Conservation (phyloP, 164 flowering plant genomes). For the Berberis vulgaris region DNA sequence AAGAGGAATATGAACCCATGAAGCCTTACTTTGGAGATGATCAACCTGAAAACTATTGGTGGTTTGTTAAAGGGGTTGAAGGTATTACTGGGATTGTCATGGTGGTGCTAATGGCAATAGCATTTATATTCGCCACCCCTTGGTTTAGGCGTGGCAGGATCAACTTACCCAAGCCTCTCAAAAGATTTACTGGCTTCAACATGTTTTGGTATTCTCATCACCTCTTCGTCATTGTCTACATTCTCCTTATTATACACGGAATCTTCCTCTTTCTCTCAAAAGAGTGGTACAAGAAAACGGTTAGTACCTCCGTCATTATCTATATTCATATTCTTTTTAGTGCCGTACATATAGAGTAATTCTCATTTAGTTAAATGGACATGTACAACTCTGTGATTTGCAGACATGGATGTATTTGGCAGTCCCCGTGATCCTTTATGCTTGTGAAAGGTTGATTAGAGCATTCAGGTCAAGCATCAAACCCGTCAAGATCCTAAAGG, state of each 20-base stretch:
- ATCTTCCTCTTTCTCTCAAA: constrained; percentile 23
- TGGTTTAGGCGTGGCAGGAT: constrained; percentile 31
- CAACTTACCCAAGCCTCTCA: constrained; percentile 19
- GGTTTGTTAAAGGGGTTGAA: constrained; percentile 25
- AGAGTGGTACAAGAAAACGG: constrained; percentile 34
- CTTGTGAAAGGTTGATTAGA: constrained; percentile 35
- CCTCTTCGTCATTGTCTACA: constrained; percentile 29
- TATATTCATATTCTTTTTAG: background rate
- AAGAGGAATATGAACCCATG: constrained; percentile 45
- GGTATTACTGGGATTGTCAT: constrained; percentile 25
- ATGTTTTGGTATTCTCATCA: constrained; percentile 41
- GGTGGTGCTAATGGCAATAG: constrained; percentile 29
- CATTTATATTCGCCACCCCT: constrained; percentile 25
- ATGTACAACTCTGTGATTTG: background rate
- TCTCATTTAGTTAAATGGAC: background rate
- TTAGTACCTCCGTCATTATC: constrained; percentile 3
- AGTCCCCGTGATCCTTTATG: constrained; percentile 32
- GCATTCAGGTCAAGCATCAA: constrained; percentile 42
- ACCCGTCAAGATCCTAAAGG: constrained; percentile 41
- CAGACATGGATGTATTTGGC: constrained; percentile 57
- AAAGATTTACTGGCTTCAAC: constrained; percentile 27
- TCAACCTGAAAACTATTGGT: constrained; percentile 30
- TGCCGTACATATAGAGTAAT: background rate
- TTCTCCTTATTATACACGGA: constrained; percentile 27
- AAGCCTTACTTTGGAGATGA: constrained; percentile 40